These are phyloP conservation scores for Diaporthe helianthi DNA, from an alignment of 2,329 filamentous ascomycete species.

Conservation along the genomic window DNA sequence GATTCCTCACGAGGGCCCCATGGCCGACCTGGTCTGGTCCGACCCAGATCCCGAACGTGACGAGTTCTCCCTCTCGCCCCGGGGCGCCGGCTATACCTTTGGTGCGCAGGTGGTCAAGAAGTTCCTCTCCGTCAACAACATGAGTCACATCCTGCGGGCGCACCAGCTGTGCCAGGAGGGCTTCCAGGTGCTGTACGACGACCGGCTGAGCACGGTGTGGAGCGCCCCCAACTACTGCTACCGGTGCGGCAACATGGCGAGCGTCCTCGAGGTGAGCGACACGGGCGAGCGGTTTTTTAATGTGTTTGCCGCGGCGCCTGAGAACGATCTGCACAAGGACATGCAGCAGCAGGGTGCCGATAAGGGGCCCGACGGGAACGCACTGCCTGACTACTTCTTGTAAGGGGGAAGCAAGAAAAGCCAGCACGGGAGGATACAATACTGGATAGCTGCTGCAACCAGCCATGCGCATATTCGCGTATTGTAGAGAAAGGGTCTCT, in stretches of 20 bases:
- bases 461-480: not conserved
- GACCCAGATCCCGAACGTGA: slow-evolving; percentile 97
- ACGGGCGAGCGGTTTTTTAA: slow-evolving; percentile 95
- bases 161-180: slow-evolving; percentile 98
- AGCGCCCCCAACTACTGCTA: slow-evolving; percentile 97
- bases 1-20: slow-evolving; percentile 97
- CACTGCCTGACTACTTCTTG: slow-evolving; percentile 76
- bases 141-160: slow-evolving; percentile 97
- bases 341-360: slow-evolving; percentile 68
- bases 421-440: not conserved
- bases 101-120: slow-evolving; percentile 98
- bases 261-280: slow-evolving; percentile 94
- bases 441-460: slow-evolving; percentile 4
- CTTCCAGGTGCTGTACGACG: slow-evolving; percentile 95
- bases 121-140: slow-evolving; percentile 94
- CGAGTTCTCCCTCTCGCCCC: slow-evolving; percentile 92
- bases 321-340: slow-evolving; percentile 92
- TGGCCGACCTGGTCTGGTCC: slow-evolving; percentile 99
- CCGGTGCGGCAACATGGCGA: slow-evolving; percentile 95
- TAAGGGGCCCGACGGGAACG: slow-evolving; percentile 68
- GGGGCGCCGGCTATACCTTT: slow-evolving; percentile 96
- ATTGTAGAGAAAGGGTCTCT: not conserved
- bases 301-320: slow-evolving; percentile 94
- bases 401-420: slow-evolving; percentile 45
- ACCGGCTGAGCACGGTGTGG: slow-evolving; percentile 95